phyloP scores from a whole-genome alignment of 371 early-diverging fungal genomes.

The Rhizopus microsporus region DNA sequence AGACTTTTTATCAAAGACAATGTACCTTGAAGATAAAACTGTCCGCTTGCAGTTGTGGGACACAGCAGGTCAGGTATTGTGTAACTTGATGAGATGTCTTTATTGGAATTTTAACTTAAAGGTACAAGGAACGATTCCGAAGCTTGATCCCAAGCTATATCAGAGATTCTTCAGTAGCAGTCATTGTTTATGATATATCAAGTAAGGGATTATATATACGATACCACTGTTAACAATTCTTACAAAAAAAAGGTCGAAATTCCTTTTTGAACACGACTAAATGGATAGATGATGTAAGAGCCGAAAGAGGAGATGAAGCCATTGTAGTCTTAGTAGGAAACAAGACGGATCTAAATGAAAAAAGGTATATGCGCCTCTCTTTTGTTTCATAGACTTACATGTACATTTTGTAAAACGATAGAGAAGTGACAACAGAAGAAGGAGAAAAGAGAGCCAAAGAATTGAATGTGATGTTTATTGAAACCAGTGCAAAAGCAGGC shows the following conservation, averaged over 20 bases:
- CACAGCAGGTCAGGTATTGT: constrained; percentile 96
- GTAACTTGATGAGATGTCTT: neutral
- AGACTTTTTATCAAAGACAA: constrained; percentile 98
- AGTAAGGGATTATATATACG: constrained; percentile 49
- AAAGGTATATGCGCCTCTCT: constrained; percentile 54
- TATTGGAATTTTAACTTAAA: neutral
- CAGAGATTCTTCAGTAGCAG: constrained; percentile 96
- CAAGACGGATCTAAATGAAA: constrained; percentile 96
- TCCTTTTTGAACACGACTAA: constrained; percentile 94
- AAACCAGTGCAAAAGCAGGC: constrained; percentile 96
- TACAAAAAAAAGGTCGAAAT: constrained; percentile 66
- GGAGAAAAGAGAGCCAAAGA: constrained; percentile 96
- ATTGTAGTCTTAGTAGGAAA: constrained; percentile 99
- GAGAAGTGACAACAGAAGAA: constrained; percentile 92
- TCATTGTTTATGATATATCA: constrained; percentile 97
- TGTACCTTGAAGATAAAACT: constrained; percentile 95
- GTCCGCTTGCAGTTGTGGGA: constrained; percentile 99
- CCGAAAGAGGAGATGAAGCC: constrained; percentile 97
- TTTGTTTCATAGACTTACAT: constrained; percentile 3
- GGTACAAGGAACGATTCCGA: constrained; percentile 87
- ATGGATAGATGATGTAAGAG: constrained; percentile 99
- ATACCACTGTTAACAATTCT: neutral
- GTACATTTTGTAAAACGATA: constrained; percentile 15
- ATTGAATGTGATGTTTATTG: constrained; percentile 94
- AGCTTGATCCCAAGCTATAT: constrained; percentile 98